Percentiles rank a stretch among this genome's conserved stretches.
phyloP scores from a whole-genome alignment of 1,139 yeast genomes.

The Eremothecium gossypii region DNA sequence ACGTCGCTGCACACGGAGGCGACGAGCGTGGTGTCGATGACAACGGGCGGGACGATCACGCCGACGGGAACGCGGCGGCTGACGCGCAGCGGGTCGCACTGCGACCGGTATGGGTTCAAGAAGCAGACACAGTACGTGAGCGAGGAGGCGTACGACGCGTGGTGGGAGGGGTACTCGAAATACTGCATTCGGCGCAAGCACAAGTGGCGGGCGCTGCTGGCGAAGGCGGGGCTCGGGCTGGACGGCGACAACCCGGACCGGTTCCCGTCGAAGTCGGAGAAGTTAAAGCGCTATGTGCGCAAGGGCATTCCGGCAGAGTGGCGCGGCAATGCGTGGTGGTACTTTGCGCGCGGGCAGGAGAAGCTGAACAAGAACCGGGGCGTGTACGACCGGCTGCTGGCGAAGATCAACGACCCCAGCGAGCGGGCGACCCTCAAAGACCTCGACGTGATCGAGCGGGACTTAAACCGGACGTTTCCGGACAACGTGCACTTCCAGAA shows the following conservation, averaged over 20 bases:
- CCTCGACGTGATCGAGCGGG: constrained; percentile 88
- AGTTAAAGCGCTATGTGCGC: constrained; percentile 70
- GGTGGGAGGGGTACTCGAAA: constrained; percentile 65
- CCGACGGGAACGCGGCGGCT: neutral
- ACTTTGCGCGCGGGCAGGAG: constrained; percentile 87
- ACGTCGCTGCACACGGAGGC: constrained; percentile 1
- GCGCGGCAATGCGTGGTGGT: constrained; percentile 97
- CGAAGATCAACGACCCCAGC: constrained; percentile 26
- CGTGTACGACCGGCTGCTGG: constrained; percentile 57
- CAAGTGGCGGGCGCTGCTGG: constrained; percentile 66
- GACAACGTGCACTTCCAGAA: constrained; percentile 71
- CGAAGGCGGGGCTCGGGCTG: constrained; percentile 54
- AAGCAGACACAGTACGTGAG: constrained; percentile 49
- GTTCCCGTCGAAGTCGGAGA: constrained; percentile 80
- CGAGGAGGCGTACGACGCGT: constrained; percentile 51
- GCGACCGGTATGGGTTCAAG: constrained; percentile 81
- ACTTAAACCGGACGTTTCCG: constrained; percentile 86
- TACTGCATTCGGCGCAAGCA: constrained; percentile 54
- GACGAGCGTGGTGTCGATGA: constrained; percentile 1
- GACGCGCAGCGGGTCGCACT: constrained; percentile 17
- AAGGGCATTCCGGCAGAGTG: constrained; percentile 95
- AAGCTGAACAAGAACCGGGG: constrained; percentile 60
- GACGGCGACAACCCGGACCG: constrained; percentile 29
- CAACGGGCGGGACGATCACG: neutral
- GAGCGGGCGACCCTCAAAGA: constrained; percentile 40